These are phyloP conservation scores for Dothideomycetidae sp. DNA, from an alignment of 2,329 filamentous ascomycete species.

Conservation along the genomic window DNA sequence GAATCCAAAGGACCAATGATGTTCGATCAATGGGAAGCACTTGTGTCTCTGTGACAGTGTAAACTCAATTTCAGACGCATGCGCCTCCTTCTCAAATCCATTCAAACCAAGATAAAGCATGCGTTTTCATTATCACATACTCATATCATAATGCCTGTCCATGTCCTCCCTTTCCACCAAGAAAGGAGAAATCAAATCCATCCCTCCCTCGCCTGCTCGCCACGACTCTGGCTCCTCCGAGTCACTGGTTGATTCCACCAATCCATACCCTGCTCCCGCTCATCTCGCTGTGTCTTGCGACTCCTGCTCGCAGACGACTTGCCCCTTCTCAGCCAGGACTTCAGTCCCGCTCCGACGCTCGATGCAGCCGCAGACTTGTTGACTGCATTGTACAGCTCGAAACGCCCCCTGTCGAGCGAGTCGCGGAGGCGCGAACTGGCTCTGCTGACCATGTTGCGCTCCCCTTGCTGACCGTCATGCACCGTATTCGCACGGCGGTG, in stretches of 20 bases:
- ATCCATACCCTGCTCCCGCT: slow-evolving; percentile 5
- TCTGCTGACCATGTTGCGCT: not conserved
- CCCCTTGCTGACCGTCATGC: not conserved
- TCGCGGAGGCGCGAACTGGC: slow-evolving; percentile 14
- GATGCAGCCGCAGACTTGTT: not conserved
- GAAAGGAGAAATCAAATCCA: slow-evolving; percentile 19
- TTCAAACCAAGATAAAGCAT: too few relatives aligned
- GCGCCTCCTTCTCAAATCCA: too few relatives aligned
- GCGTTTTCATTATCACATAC: too few relatives aligned
- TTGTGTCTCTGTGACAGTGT: too few relatives aligned
- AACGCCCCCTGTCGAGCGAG: slow-evolving; percentile 20
- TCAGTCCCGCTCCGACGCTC: slow-evolving; percentile 11
- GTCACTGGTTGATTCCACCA: slow-evolving; percentile 12
- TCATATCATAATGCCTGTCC: too few relatives aligned
- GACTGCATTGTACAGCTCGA: slow-evolving; percentile 17
- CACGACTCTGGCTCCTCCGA: slow-evolving; percentile 11
- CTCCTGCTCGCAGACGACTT: slow-evolving; percentile 15
- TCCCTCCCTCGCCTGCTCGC: slow-evolving; percentile 13
- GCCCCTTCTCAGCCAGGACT: slow-evolving; percentile 14
- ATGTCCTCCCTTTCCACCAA: too few relatives aligned
- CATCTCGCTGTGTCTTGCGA: slow-evolving; percentile 14
- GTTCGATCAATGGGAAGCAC: too few relatives aligned
- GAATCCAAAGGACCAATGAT: too few relatives aligned
- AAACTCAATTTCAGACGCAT: too few relatives aligned
- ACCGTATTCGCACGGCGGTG: not conserved